A percentile compares a stretch with the other conserved stretches of the same genome.
Evolutionary conservation across 164 flowering plant species (phyloP).

Genomic region (Nymphaea thermarum): DNA sequence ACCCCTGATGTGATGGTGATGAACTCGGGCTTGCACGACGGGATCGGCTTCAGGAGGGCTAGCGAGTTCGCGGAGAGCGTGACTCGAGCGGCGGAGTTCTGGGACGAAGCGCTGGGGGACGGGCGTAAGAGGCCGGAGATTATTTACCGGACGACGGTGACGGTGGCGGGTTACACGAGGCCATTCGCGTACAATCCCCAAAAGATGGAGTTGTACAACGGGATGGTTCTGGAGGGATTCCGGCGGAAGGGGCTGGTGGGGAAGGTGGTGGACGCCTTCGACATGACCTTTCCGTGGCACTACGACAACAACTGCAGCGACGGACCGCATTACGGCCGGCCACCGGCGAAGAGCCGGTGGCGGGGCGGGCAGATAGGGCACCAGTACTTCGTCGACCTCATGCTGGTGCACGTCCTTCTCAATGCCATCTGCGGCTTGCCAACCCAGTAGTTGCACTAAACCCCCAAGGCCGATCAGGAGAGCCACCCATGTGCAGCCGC

Average conservation of each 20-base stretch:
- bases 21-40: conserved; percentile 95
- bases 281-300: conserved; percentile 90
- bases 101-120: conserved; percentile 39
- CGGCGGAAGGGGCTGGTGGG: conserved; percentile 33
- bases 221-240: conserved; percentile 57
- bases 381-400: conserved; percentile 86
- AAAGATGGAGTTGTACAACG: conserved; percentile 80
- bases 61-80: conserved; percentile 42
- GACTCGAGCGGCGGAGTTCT: conserved; percentile 50
- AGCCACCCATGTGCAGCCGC: no score
- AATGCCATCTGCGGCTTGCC: conserved; percentile 36
- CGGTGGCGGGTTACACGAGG: conserved; percentile 84
- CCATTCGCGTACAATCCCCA: conserved; percentile 59
- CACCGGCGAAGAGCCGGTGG: conserved; percentile 71
- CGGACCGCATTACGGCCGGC: conserved; percentile 94
- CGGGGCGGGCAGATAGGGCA: conserved; percentile 88
- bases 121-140: conserved; percentile 27
- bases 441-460: no score
- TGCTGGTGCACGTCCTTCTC: conserved; percentile 75
- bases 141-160: conserved; percentile 58
- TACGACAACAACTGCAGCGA: conserved; percentile 81
- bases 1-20: conserved; percentile 63
- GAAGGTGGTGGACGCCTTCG: conserved; percentile 59
- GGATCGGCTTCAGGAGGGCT: conserved; percentile 43
- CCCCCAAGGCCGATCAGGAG: no score